These are phyloP conservation scores for Huntiella moniliformis DNA, from an alignment of 2,329 filamentous ascomycete genomes.

Conservation along the genomic window DNA sequence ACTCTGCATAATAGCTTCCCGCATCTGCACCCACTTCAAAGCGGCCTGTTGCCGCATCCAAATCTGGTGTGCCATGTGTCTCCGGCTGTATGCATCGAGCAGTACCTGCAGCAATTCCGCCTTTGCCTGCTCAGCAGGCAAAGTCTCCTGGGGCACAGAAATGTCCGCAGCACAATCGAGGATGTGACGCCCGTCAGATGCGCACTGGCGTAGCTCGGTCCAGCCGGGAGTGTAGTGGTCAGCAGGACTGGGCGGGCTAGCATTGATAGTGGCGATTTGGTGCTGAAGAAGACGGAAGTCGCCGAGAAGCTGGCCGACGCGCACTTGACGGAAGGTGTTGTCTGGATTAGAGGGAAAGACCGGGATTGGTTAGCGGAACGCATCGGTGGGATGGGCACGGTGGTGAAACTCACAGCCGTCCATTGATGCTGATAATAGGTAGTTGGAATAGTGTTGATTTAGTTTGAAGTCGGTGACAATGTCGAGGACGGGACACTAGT, in stretches of 20 bases:
- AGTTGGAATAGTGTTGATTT: neutral
- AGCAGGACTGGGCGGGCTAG: slow-evolving; percentile 32
- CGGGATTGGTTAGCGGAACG: neutral
- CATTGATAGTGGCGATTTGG: slow-evolving; percentile 38
- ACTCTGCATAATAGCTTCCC: slow-evolving; percentile 34
- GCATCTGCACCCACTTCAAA: slow-evolving; percentile 38
- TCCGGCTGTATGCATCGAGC: slow-evolving; percentile 40
- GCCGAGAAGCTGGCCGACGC: slow-evolving; percentile 41
- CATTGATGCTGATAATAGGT: slow-evolving; percentile 13
- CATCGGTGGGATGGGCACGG: neutral
- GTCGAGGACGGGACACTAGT: neutral
- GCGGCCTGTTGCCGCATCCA: slow-evolving; percentile 41
- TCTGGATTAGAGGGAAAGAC: slow-evolving; percentile 22
- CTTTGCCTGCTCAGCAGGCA: slow-evolving; percentile 8
- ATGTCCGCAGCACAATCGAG: slow-evolving; percentile 46
- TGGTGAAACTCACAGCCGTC: slow-evolving; percentile 15
- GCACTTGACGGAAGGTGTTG: slow-evolving; percentile 38
- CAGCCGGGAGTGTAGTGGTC: slow-evolving; percentile 48
- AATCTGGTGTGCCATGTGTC: slow-evolving; percentile 47
- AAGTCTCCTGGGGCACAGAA: slow-evolving; percentile 28
- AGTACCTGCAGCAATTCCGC: slow-evolving; percentile 20
- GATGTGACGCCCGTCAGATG: slow-evolving; percentile 43
- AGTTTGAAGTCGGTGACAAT: neutral
- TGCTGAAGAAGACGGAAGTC: slow-evolving; percentile 45
- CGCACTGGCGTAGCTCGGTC: slow-evolving; percentile 42